phyloP scores from a whole-genome alignment of 805 yeast species.

The Teunomyces cretensis region DNA sequence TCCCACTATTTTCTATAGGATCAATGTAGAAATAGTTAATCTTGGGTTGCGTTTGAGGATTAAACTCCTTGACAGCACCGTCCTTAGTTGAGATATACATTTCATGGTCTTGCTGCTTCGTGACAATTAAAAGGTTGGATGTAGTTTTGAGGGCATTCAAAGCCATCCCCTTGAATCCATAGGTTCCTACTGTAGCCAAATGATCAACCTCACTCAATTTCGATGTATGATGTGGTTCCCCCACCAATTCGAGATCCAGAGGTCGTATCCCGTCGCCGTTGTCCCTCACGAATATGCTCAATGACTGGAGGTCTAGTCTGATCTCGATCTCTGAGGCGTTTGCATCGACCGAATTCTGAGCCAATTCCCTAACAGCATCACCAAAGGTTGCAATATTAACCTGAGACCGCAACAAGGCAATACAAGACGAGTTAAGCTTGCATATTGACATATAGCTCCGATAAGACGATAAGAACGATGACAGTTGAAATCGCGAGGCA shows the following conservation, averaged over 20 bases:
- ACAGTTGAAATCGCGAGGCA: neutral
- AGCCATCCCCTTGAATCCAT: constrained; percentile 13
- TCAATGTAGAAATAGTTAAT: constrained; percentile 5
- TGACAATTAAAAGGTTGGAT: constrained; percentile 45
- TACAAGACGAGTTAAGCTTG: constrained; percentile 13
- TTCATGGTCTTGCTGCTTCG: constrained; percentile 34
- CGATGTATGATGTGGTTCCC: constrained; percentile 36
- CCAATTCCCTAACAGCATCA: constrained; percentile 48
- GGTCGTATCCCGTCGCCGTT: constrained; percentile 69
- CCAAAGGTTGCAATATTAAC: constrained; percentile 31
- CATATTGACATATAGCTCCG: neutral
- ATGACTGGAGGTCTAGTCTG: constrained; percentile 27
- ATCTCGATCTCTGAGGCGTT: constrained; percentile 41
- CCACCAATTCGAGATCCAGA: constrained; percentile 48
- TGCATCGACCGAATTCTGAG: constrained; percentile 59
- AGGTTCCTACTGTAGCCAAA: neutral
- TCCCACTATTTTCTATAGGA: constrained; percentile 27
- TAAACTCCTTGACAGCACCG: neutral
- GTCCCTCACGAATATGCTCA: constrained; percentile 51
- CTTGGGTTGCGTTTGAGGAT: neutral
- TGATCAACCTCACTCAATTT: neutral
- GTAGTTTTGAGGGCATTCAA: constrained; percentile 7
- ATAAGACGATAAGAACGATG: neutral
- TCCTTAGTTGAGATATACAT: neutral
- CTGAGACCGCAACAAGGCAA: constrained; percentile 28